phyloP scores from a whole-genome alignment of 176 grass and related monocot species.

The Melocanna baccifera region DNA sequence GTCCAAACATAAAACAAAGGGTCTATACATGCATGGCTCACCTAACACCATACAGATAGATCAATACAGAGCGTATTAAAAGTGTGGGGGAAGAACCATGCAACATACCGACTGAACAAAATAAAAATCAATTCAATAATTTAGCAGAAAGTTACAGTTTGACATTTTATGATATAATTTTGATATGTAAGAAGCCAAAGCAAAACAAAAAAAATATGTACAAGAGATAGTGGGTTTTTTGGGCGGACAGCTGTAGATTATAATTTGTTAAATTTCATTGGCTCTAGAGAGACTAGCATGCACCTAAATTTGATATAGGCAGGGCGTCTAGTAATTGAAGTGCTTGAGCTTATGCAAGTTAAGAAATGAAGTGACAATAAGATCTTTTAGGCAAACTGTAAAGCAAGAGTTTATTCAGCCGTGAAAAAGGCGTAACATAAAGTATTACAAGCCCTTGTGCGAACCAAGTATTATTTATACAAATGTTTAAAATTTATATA shows the following conservation, averaged over 20 bases:
- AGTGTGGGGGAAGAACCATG: neutral
- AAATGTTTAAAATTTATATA: neutral
- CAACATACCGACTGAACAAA: neutral
- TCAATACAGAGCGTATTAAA: conserved; percentile 2
- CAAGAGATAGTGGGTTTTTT: neutral
- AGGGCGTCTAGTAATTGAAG: neutral
- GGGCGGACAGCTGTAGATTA: neutral
- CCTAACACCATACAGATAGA: conserved; percentile 24
- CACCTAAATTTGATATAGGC: neutral
- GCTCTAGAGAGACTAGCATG: neutral
- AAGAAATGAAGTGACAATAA: neutral
- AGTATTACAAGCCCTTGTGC: neutral
- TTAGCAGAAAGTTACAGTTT: neutral
- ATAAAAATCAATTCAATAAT: neutral
- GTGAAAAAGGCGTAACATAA: neutral
- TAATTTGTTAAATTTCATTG: neutral
- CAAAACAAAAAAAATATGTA: neutral
- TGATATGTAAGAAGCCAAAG: neutral
- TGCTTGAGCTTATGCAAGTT: neutral
- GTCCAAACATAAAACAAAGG: conserved; percentile 23
- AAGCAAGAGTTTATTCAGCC: neutral
- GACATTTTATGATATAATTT: neutral
- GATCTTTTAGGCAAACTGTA: neutral
- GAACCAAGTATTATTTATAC: neutral
- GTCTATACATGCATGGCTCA: conserved; percentile 26